A percentile compares a stretch with the other conserved stretches of the same genome.
phyloP scores from a whole-genome alignment of 192 early-diverging fungal species.

The Coemansia nantahalensis region DNA sequence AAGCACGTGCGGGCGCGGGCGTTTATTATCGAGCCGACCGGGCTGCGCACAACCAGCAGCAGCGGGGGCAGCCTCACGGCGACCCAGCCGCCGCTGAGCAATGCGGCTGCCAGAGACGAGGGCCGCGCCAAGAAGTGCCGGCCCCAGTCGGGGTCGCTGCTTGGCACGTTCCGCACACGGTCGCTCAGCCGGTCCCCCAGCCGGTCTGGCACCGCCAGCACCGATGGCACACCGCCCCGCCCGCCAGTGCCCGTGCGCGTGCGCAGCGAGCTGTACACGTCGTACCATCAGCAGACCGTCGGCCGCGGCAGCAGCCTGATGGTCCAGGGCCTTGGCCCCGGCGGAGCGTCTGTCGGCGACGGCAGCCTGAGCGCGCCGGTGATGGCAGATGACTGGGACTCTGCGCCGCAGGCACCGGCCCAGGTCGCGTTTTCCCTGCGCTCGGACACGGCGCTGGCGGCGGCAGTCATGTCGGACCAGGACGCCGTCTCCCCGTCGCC shows the following conservation, averaged over 20 bases:
- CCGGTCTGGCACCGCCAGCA: constrained; percentile 1
- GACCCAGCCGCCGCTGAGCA: constrained; percentile 13
- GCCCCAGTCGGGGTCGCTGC: constrained; percentile 19
- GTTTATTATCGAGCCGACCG: constrained; percentile 60
- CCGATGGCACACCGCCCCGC: constrained; percentile 7
- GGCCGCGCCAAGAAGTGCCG: neutral
- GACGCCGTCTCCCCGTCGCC: neutral
- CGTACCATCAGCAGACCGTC: constrained; percentile 40
- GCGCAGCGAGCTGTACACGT: constrained; percentile 43
- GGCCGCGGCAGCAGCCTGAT: constrained; percentile 22
- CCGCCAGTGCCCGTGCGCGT: constrained; percentile 43
- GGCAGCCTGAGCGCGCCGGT: no score
- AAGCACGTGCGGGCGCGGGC: constrained; percentile 52
- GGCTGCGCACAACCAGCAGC: constrained; percentile 42
- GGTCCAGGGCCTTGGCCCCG: constrained; percentile 14
- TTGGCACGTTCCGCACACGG: constrained; percentile 15
- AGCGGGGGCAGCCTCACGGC: constrained; percentile 13
- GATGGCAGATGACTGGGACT: neutral
- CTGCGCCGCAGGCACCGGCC: constrained; percentile 11
- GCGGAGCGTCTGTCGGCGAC: neutral
- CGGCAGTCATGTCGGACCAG: constrained; percentile 1
- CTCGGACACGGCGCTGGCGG: constrained; percentile 34
- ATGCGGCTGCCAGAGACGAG: neutral
- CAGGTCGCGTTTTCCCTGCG: constrained; percentile 39
- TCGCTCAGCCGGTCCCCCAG: constrained; percentile 1